Evolutionary conservation across 2,329 filamentous ascomycete species (phyloP).

Genomic region (Hymenotorrendiella dingleyae): DNA sequence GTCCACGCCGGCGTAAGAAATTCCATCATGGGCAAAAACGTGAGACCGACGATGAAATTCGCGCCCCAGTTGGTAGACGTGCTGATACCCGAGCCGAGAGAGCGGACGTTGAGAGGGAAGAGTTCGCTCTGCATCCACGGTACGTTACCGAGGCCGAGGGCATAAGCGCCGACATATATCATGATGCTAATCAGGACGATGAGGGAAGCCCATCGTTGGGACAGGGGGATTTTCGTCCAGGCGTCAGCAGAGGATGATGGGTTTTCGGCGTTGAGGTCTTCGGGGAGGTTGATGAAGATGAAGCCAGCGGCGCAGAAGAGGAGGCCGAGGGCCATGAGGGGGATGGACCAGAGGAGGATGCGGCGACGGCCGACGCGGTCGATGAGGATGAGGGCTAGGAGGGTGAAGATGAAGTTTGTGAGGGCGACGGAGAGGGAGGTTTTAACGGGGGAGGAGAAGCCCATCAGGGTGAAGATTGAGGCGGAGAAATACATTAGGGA

Average conservation of each 20-base stretch:
- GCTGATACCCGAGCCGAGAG: slow-evolving; percentile 64
- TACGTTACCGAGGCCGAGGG: slow-evolving; percentile 82
- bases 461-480: slow-evolving; percentile 72
- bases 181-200: slow-evolving; percentile 71
- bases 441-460: slow-evolving; percentile 72
- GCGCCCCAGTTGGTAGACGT: slow-evolving; percentile 84
- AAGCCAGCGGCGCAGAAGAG: slow-evolving; percentile 69
- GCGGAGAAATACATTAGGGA: slow-evolving; percentile 89
- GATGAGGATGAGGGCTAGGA: slow-evolving; percentile 69
- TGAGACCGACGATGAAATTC: slow-evolving; percentile 81
- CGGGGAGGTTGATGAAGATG: slow-evolving; percentile 42
- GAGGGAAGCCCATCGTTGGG: slow-evolving; percentile 36
- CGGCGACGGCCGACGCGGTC: slow-evolving; percentile 73
- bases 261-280: slow-evolving; percentile 20
- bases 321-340: slow-evolving; percentile 74
- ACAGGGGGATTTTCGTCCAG: slow-evolving; percentile 14
- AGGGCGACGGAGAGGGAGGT: slow-evolving; percentile 74
- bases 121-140: slow-evolving; percentile 96
- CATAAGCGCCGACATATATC: slow-evolving; percentile 79
- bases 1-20: slow-evolving; percentile 66
- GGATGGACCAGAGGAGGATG: slow-evolving; percentile 77
- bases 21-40: slow-evolving; percentile 85
- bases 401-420: slow-evolving; percentile 76
- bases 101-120: slow-evolving; percentile 71
- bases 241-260: slow-evolving; percentile 23